Conservation (phyloP, 208 protist genomes). For the Trypanosoma rangeli region DNA sequence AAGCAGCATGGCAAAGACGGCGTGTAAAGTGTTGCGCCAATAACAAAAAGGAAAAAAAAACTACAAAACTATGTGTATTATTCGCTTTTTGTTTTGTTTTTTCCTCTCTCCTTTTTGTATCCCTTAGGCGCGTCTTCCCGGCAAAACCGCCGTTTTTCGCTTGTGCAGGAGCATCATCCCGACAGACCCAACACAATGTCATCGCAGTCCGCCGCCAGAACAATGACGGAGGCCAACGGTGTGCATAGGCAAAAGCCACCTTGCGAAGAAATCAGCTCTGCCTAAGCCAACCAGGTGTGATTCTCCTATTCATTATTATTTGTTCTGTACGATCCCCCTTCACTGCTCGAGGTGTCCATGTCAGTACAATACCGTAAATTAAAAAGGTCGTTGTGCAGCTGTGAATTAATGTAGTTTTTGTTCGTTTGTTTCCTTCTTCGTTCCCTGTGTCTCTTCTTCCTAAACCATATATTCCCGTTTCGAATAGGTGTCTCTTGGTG, state of each 20-base stretch:
- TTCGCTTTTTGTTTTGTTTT: no score
- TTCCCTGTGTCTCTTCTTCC: neutral
- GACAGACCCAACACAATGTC: neutral
- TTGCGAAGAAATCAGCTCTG: neutral
- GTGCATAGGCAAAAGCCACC: neutral
- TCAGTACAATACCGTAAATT: neutral
- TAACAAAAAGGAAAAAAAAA: conserved; percentile 21
- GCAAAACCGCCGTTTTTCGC: neutral
- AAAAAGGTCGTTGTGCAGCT: neutral
- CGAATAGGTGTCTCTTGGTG: neutral
- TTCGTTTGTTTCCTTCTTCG: neutral
- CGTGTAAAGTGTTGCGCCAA: no score
- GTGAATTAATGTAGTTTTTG: neutral
- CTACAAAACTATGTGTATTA: conserved; percentile 3
- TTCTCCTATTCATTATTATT: neutral
- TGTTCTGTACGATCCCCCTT: neutral
- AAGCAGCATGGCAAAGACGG: conserved; percentile 11
- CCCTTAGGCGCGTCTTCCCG: neutral
- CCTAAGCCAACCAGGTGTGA: neutral
- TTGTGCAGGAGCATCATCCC: neutral
- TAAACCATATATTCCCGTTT: neutral
- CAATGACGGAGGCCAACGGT: neutral
- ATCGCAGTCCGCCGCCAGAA: neutral
- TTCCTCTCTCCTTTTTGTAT: no score
- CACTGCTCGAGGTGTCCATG: neutral